Evolutionary conservation across 257 asterid genomes (phyloP).

Genomic region (Nicotiana paniculata): DNA sequence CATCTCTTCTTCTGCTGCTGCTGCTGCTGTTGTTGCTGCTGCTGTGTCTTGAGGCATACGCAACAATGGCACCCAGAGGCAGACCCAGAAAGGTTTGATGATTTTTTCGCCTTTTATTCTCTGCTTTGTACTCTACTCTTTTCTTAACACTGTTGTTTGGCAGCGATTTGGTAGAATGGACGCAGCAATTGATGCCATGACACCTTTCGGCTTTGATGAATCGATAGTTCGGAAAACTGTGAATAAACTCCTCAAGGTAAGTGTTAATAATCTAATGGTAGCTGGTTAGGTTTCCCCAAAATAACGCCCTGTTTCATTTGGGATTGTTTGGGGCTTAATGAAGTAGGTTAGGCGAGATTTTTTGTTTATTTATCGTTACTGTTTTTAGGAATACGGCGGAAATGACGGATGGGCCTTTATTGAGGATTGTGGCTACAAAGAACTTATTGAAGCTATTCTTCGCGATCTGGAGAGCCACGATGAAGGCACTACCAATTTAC

Average conservation of each 20-base stretch:
- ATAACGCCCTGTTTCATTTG: no score
- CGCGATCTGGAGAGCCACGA: not conserved
- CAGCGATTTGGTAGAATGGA: slow-evolving; percentile 23
- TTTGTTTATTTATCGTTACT: not conserved
- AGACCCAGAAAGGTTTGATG: slow-evolving; percentile 19
- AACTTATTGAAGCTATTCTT: slow-evolving; percentile 22
- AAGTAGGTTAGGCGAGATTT: not conserved
- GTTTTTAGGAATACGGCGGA: slow-evolving; percentile 16
- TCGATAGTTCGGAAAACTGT: not conserved
- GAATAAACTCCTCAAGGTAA: slow-evolving; percentile 20
- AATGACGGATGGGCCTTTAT: slow-evolving; percentile 25
- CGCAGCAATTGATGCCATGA: slow-evolving; percentile 25
- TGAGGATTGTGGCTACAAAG: slow-evolving; percentile 15
- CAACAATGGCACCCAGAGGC: slow-evolving; percentile 23
- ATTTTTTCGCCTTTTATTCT: not conserved
- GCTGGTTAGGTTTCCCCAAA: not conserved
- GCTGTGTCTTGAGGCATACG: not conserved
- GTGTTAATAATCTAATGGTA: not conserved
- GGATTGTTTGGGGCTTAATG: not conserved
- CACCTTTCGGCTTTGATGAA: slow-evolving; percentile 14
- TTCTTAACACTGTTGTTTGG: not conserved
- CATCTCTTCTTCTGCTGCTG: not conserved
- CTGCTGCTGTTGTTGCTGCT: not conserved
- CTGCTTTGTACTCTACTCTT: not conserved
- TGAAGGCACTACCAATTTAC: no score